Percentiles rank a stretch among this genome's conserved stretches.
Evolutionary conservation across 305 asterid species (phyloP).

Genomic region (Caryopteris hybrid): DNA sequence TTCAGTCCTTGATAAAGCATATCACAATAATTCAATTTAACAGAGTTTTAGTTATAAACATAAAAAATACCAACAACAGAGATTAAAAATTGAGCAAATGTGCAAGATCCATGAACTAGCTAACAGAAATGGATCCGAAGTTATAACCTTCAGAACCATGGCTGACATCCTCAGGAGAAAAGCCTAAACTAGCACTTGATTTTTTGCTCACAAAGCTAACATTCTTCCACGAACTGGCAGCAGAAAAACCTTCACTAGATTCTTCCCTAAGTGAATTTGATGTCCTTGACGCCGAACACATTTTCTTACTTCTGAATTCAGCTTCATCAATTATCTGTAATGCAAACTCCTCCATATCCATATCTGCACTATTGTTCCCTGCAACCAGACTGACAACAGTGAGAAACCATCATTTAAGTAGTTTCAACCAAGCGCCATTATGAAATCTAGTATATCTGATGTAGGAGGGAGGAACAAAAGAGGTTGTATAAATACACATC

Average conservation of each 20-base stretch:
- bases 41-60: background rate
- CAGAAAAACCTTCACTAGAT: background rate
- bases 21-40: background rate
- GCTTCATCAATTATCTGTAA: conserved; percentile 17
- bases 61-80: background rate
- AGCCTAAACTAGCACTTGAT: background rate
- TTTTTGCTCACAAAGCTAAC: too few species aligned
- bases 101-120: background rate
- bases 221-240: background rate
- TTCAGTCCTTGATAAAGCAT: background rate
- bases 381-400: background rate
- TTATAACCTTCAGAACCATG: background rate
- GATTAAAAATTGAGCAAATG: background rate
- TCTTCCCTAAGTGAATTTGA: background rate
- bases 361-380: conserved; percentile 6
- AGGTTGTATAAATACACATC: background rate
- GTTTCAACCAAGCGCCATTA: background rate
- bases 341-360: background rate
- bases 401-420: background rate
- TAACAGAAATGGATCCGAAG: background rate
- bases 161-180: background rate
- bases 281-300: background rate
- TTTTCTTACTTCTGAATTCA: conserved; percentile 2
- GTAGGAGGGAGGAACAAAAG: background rate
- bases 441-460: background rate